Evolutionary conservation across 345 rosid genomes (phyloP).

Genomic region (Citrus australasica): DNA sequence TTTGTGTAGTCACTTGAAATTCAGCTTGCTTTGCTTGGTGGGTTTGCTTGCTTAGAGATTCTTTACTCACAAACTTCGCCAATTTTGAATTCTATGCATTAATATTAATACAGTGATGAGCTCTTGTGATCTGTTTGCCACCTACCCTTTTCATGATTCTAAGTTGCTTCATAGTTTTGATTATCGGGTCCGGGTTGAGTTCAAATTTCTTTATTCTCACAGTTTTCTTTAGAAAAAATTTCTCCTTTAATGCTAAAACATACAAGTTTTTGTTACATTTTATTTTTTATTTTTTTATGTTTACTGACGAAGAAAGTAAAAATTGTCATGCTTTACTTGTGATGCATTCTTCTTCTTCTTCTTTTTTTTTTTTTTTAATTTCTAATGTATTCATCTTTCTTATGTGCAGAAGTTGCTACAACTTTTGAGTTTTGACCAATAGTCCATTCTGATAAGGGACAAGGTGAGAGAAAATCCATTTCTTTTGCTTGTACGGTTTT

Average conservation of each 20-base stretch:
- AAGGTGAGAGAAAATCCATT: slow-evolving; percentile 32
- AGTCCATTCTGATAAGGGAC: slow-evolving; percentile 28
- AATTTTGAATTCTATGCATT: neutral
- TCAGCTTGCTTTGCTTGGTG: slow-evolving; percentile 6
- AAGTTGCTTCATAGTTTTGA: slow-evolving; percentile 17
- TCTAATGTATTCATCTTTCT: slow-evolving; percentile 3
- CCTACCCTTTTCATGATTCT: slow-evolving; percentile 6
- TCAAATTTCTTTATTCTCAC: slow-evolving; percentile 19
- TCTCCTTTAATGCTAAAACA: slow-evolving; percentile 12
- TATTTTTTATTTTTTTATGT: slow-evolving; percentile 3
- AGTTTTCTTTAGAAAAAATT: slow-evolving; percentile 22
- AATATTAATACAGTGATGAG: neutral
- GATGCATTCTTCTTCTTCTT: slow-evolving; percentile 18
- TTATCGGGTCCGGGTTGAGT: slow-evolving; percentile 10
- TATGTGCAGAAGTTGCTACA: slow-evolving; percentile 35
- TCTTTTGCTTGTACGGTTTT: slow-evolving; percentile 18
- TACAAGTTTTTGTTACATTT: neutral
- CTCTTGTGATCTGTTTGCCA: slow-evolving; percentile 10
- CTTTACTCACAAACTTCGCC: slow-evolving; percentile 41
- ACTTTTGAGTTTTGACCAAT: slow-evolving; percentile 29
- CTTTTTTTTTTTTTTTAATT: neutral
- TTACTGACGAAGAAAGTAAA: slow-evolving; percentile 19
- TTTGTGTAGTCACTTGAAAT: neutral
- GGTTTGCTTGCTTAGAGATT: slow-evolving; percentile 27
- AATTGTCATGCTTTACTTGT: slow-evolving; percentile 48